Conservation (phyloP, 371 early-diverging fungal species). For the Lichtheimia ramosa region DNA sequence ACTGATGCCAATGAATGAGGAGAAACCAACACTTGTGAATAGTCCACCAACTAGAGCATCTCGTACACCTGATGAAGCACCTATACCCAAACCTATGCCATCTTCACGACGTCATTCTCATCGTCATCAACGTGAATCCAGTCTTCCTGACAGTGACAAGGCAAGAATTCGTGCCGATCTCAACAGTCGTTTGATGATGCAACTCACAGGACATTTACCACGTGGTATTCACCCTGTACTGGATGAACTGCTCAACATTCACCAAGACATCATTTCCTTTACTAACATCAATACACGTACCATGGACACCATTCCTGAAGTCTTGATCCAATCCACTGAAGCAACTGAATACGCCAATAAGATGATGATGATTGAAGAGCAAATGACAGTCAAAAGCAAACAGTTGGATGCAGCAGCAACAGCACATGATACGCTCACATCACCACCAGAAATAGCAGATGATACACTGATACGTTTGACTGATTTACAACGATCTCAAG, state of each 20-base stretch:
- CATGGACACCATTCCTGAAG: conserved; percentile 41
- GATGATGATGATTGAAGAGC: conserved; percentile 37
- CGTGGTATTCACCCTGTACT: conserved; percentile 43
- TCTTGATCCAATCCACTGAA: conserved; percentile 25
- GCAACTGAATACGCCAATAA: conserved; percentile 39
- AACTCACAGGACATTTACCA: conserved; percentile 48
- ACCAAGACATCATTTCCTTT: conserved; percentile 38
- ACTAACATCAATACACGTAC: conserved; percentile 36
- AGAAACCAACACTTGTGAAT: neutral
- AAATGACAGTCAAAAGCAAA: conserved; percentile 20
- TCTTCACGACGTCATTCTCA: conserved; percentile 16
- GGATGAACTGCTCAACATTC: conserved; percentile 39
- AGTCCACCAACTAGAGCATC: neutral
- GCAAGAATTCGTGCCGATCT: conserved; percentile 41
- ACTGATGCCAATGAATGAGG: neutral
- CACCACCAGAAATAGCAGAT: conserved; percentile 36
- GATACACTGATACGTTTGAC: conserved; percentile 35
- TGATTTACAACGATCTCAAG: conserved; percentile 35
- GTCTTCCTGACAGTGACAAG: conserved; percentile 42
- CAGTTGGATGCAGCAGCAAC: conserved; percentile 31
- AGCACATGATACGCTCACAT: conserved; percentile 24
- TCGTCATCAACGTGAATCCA: conserved; percentile 29
- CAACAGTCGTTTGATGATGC: conserved; percentile 40
- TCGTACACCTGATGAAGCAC: conserved; percentile 14
- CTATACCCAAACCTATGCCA: conserved; percentile 38